Evolutionary conservation across 2,329 filamentous ascomycete genomes (phyloP), one percentile per base, ranked within the genome.

Genomic region (Fusarium sp.): DNA sequence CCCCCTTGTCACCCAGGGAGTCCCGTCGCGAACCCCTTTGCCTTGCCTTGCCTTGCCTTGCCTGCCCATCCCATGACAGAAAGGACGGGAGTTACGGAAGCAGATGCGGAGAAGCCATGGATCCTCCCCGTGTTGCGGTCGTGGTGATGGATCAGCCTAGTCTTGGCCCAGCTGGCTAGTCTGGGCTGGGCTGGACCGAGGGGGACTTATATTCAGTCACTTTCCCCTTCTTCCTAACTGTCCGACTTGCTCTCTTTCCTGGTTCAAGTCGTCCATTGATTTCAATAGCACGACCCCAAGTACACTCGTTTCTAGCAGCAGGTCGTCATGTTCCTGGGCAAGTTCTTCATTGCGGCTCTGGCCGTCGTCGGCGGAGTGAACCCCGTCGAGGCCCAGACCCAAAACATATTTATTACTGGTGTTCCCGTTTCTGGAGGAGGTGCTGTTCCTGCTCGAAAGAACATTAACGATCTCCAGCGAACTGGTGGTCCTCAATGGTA

Each of bases 401-500:
- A 72, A 16, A 60, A 68, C 33, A 71, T 75, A 56, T 73, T 77
- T 16, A 68, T 85, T 7, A 78, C 79, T 20, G 83, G 84, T 53
- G 77, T 78, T 44, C 69, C 73, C 16, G 76, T 83, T 60, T 75
- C 80, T 64, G 46, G 63, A 18, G 81, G 81, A 13, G 80, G 80
- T 3, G 77, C 80, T 53, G 77, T 81, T 25, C 85, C 85, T 6
- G 61, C 77, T 42, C 81, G 85, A 57, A 76, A 77, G 62, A 83
- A 84, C 64, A 83, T 88, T 66, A 83, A 85, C 68, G 77, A 80
- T 5, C 72, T 87, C 8, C 79, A 81, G 50, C 65, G 75, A 16
- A 71, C 77, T 44, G 79, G 77, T 33, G 83, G 83, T 2, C 78
- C 82, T 7, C 76, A 81, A 68, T 85, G 84, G 83, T 85, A 75